These are phyloP conservation scores for Vigna nakashimae DNA, from an alignment of 306 rosid genomes.

Conservation along the genomic window DNA sequence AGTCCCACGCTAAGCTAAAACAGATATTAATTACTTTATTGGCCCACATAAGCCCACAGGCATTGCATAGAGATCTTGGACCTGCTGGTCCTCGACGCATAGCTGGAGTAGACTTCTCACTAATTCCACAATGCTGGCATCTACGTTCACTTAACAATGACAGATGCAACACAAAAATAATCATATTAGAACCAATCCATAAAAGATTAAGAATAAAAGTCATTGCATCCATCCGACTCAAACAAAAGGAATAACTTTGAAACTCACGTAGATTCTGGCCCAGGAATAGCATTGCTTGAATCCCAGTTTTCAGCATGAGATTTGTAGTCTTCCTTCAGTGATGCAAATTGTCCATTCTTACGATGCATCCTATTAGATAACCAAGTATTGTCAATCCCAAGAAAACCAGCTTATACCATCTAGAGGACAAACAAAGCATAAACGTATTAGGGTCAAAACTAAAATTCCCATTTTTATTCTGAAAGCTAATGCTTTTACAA, in stretches of 20 bases:
- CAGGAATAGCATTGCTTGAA: slow-evolving; percentile 61
- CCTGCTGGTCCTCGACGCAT: slow-evolving; percentile 75
- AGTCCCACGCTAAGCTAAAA: slow-evolving; percentile 14
- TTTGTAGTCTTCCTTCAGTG: slow-evolving; percentile 63
- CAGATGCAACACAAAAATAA: slow-evolving; percentile 37
- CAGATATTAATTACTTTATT: slow-evolving; percentile 45
- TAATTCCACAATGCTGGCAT: slow-evolving; percentile 66
- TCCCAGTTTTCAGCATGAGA: slow-evolving; percentile 59
- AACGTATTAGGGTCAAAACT: neutral
- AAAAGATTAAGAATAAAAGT: slow-evolving; percentile 1
- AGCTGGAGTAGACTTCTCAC: slow-evolving; percentile 69
- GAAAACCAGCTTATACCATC: slow-evolving; percentile 4
- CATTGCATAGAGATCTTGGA: slow-evolving; percentile 68
- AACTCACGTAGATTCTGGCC: slow-evolving; percentile 70
- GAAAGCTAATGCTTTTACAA: slow-evolving; percentile 10
- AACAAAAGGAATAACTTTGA: slow-evolving; percentile 37
- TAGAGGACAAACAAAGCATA: slow-evolving; percentile 18
- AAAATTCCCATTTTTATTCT: neutral
- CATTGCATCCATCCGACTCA: slow-evolving; percentile 1
- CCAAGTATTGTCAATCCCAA: slow-evolving; percentile 44
- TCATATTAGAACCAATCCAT: neutral
- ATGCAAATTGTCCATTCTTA: slow-evolving; percentile 82
- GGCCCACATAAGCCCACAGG: slow-evolving; percentile 73
- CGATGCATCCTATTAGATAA: slow-evolving; percentile 72
- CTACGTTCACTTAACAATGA: slow-evolving; percentile 53